A percentile compares a stretch with the other conserved stretches of the same genome.
Evolutionary conservation across 202 grass and related monocot species (phyloP).

Genomic region (Panicum virgatum): DNA sequence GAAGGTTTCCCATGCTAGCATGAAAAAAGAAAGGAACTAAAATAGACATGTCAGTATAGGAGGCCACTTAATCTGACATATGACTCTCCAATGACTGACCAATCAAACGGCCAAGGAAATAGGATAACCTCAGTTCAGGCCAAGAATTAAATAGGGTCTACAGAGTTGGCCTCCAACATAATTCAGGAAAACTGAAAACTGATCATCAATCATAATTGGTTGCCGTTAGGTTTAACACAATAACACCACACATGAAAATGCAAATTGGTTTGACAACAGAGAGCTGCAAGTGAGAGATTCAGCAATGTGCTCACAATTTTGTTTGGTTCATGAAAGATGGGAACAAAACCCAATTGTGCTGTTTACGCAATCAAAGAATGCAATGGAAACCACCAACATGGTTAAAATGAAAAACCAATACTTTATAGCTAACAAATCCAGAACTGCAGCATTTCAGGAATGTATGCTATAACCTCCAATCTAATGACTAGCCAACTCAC

Average conservation of each 20-base stretch:
- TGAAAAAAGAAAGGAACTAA: background rate
- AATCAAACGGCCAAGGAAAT: background rate
- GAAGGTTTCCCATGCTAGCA: background rate
- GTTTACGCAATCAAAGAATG: background rate
- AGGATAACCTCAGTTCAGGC: background rate
- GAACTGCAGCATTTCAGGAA: background rate
- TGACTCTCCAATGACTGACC: background rate
- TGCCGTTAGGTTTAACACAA: background rate
- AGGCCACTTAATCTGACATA: background rate
- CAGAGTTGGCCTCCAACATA: background rate
- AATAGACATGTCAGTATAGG: background rate
- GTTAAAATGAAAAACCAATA: background rate
- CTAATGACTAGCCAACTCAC: background rate
- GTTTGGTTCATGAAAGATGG: conserved; percentile 9
- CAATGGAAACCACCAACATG: background rate
- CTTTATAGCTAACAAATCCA: background rate
- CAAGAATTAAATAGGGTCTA: background rate
- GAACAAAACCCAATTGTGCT: background rate
- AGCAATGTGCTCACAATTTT: background rate
- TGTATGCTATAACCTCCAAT: background rate
- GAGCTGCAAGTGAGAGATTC: background rate
- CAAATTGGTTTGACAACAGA: background rate
- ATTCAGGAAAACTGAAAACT: background rate
- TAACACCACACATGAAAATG: background rate
- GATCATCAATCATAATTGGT: background rate